Base-by-base conservation (phyloP, 768 basidiomycete species). In the Thelephora ganbajun region DNA sequence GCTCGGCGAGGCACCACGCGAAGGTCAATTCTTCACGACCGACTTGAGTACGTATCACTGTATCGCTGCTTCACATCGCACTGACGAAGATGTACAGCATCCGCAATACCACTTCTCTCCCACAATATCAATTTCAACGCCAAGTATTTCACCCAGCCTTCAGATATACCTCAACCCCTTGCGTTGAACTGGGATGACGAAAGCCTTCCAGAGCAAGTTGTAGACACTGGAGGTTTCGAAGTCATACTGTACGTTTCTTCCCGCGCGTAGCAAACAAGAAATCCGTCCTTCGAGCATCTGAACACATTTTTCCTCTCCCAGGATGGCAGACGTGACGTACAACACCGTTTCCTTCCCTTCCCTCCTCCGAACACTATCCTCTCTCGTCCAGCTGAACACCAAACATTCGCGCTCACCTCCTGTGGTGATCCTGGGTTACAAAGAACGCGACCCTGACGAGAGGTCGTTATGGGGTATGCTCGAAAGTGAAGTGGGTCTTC, bases 271-370 rank as follows among this genome's bases (percentile, higher is more conserved):
- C 13, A 35, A 9, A 34, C 46, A 11, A 26, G 16, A 43, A 34
- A 23, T 7, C 26, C 39, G 35, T 16, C 26, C 6, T 14, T 41
- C 39, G 39, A 11, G 12, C 39, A 30, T 30, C 26, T 30, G 26
- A 30, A 4, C 26, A 30, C 26, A 30, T 7, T 2, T 5, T 11
- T 12, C 1, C 3, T 5, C 9, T n/a, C 35, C n/a, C 54, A 92
- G 90, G 39, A 89, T 93, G 79, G 86, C 90, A 11, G 92, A 96
- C 56, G 87, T 93, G 6, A 83, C 89, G 1, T 94, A 93, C 67
- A 94, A 94, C 64, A 88, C 86, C 0, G 66, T 79, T 1, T 83
- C 88, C 1, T 96, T 94, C 61, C 76, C 84, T 2, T 69, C 83
- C 0, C 75, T 94, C 35, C 62, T 89, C 14, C 64, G 65, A n/a